Percentiles rank a stretch among this genome's conserved stretches.
Evolutionary conservation across 2,329 filamentous ascomycete species (phyloP).

Genomic region (Diaporthe destruens): DNA sequence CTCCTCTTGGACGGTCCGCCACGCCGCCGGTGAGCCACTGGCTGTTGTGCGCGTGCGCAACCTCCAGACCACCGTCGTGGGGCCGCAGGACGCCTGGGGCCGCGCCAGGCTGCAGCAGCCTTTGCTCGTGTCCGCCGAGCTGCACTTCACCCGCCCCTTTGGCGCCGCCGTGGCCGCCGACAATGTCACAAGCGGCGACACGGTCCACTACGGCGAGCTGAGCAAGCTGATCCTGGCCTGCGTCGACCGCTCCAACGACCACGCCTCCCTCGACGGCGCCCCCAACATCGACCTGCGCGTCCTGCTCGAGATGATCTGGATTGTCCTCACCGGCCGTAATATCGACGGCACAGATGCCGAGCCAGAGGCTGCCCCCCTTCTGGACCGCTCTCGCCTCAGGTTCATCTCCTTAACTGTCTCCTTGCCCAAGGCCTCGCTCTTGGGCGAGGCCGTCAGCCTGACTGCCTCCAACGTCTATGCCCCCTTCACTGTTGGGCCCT

Average conservation of each 20-base stretch:
- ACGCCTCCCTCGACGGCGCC: constrained; percentile 40
- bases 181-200: constrained; percentile 71
- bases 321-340: constrained; percentile 52
- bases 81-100: constrained; percentile 58
- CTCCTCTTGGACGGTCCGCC: constrained; percentile 54
- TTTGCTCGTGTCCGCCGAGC: constrained; percentile 68
- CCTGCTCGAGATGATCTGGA: constrained; percentile 55
- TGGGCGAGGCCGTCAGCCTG: constrained; percentile 71
- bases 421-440: constrained; percentile 77
- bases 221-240: constrained; percentile 72
- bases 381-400: constrained; percentile 54
- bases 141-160: constrained; percentile 70
- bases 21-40: constrained; percentile 58
- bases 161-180: constrained; percentile 69
- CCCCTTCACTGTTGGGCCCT: constrained; percentile 44
- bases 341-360: constrained; percentile 50
- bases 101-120: constrained; percentile 69
- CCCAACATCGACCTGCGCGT: constrained; percentile 44
- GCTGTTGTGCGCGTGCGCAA: constrained; percentile 72
- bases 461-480: constrained; percentile 59
- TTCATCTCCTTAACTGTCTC: constrained; percentile 65
- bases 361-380: constrained; percentile 50
- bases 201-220: constrained; percentile 80
- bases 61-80: constrained; percentile 68
- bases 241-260: constrained; percentile 48